A percentile compares a stretch with the other conserved stretches of the same genome.
These are phyloP conservation scores for Aspergillaceae sp. DNA, from an alignment of 2,329 filamentous ascomycete species.

Conservation along the genomic window DNA sequence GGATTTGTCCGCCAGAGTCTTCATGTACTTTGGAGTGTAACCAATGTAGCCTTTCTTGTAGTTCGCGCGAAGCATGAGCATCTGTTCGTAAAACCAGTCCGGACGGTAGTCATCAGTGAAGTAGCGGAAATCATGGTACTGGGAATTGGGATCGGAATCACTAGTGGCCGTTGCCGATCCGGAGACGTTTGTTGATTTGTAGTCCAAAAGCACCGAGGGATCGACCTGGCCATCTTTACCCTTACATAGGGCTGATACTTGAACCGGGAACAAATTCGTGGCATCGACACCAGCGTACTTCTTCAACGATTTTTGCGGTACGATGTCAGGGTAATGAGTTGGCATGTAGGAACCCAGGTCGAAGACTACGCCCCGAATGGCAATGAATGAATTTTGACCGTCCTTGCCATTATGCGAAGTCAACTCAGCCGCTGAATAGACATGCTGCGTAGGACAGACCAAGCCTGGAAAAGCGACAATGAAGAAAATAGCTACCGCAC, in stretches of 20 bases:
- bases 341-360: constrained; percentile 67
- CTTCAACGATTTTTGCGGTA: constrained; percentile 54
- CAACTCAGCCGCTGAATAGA: constrained; percentile 73
- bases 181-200: constrained; percentile 65
- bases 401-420: constrained; percentile 64
- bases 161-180: constrained; percentile 58
- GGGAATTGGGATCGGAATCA: constrained; percentile 60
- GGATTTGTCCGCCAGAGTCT: constrained; percentile 55
- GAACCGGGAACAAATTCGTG: constrained; percentile 83
- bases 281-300: constrained; percentile 83
- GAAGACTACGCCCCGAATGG: constrained; percentile 84
- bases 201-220: constrained; percentile 73
- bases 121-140: constrained; percentile 88
- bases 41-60: constrained; percentile 85
- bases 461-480: constrained; percentile 78
- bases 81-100: constrained; percentile 89
- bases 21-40: constrained; percentile 69
- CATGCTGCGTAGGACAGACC: constrained; percentile 85
- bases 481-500: constrained; percentile 72
- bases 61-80: constrained; percentile 64
- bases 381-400: constrained; percentile 57
- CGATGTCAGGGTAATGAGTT: constrained; percentile 66
- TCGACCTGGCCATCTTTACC: constrained; percentile 60
- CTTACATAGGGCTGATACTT: constrained; percentile 84
- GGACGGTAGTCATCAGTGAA: constrained; percentile 72